Percentiles rank a stretch among this genome's conserved stretches.
Conservation (phyloP, 2,329 filamentous ascomycete species). For the Xylariales sp. region DNA sequence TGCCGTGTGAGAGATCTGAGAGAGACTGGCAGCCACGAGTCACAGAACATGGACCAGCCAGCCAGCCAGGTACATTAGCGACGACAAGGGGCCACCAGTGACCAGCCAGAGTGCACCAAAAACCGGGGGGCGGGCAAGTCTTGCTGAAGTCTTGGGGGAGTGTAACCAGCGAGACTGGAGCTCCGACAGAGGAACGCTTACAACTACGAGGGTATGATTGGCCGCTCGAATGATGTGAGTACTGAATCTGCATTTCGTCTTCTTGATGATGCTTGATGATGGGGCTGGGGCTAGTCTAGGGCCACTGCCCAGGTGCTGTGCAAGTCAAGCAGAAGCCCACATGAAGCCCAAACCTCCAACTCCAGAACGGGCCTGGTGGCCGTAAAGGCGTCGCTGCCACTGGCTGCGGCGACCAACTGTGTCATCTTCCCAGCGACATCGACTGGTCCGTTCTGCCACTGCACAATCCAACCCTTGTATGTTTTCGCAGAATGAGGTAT, state of each 20-base stretch:
- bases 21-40: too few species aligned
- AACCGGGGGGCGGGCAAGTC: constrained; percentile 1
- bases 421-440: constrained; percentile 3
- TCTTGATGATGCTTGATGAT: background rate
- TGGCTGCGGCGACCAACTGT: constrained; percentile 3
- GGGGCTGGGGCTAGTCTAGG: background rate
- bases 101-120: constrained; percentile 1
- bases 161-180: background rate
- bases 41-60: background rate
- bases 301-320: background rate
- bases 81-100: background rate
- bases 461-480: background rate
- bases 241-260: background rate
- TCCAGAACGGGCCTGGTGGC: background rate
- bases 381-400: background rate
- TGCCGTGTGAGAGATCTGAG: constrained; percentile 1
- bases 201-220: too few species aligned
- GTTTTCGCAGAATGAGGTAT: background rate
- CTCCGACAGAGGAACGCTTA: background rate
- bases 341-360: background rate
- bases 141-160: background rate
- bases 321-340: too few species aligned
- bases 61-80: constrained; percentile 2
- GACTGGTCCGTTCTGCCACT: background rate
- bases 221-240: background rate